phyloP scores from a whole-genome alignment of 2,329 filamentous ascomycete genomes.

The Orbilia brochopaga region DNA sequence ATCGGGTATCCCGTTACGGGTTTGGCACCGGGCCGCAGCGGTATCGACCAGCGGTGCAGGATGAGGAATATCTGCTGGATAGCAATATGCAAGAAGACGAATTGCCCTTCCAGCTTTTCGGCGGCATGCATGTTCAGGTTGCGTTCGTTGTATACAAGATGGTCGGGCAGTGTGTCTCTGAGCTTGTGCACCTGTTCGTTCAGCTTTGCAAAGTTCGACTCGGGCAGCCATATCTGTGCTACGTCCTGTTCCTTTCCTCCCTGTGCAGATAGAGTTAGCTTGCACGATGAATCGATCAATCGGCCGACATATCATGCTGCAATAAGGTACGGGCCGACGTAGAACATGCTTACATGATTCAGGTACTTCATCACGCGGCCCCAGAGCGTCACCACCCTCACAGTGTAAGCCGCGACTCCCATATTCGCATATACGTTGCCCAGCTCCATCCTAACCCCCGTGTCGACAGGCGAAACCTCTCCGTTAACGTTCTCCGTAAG shows the following conservation, averaged over 20 bases:
- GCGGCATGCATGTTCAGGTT: slow-evolving; percentile 85
- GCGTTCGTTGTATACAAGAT: slow-evolving; percentile 75
- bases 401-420: slow-evolving; percentile 90
- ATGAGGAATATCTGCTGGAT: slow-evolving; percentile 90
- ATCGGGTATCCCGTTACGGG: slow-evolving; percentile 70
- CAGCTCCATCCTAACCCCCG: slow-evolving; percentile 62
- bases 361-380: slow-evolving; percentile 87
- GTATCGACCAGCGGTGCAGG: slow-evolving; percentile 83
- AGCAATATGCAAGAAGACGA: slow-evolving; percentile 87
- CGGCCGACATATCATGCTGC: background rate
- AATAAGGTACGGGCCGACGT: background rate
- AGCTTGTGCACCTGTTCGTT: slow-evolving; percentile 75
- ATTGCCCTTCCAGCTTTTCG: slow-evolving; percentile 86
- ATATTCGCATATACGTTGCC: slow-evolving; percentile 77
- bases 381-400: slow-evolving; percentile 85
- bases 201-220: slow-evolving; percentile 77
- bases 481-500: slow-evolving; percentile 83
- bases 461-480: slow-evolving; percentile 68
- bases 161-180: slow-evolving; percentile 70
- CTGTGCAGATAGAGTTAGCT: slow-evolving; percentile 28
- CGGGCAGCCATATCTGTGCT: slow-evolving; percentile 77
- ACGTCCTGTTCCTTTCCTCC: slow-evolving; percentile 81
- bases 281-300: background rate
- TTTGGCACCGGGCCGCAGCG: slow-evolving; percentile 65
- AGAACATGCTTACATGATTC: slow-evolving; percentile 66